Percentiles rank a stretch among this genome's conserved stretches.
Conservation (phyloP, 2,329 filamentous ascomycete species). For the Blastomyces percursus region DNA sequence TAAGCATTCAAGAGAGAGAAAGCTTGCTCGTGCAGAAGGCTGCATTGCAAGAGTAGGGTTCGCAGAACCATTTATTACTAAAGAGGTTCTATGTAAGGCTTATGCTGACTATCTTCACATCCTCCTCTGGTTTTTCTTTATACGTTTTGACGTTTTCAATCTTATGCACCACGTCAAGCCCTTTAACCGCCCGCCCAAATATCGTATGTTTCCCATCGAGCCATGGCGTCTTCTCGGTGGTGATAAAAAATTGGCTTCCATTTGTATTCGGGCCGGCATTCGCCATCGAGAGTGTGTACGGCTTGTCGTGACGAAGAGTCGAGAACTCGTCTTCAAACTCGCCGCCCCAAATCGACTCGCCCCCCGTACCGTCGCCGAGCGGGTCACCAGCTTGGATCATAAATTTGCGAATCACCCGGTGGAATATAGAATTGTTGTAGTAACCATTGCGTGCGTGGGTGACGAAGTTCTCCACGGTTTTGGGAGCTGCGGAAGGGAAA, state of each 20-base stretch:
- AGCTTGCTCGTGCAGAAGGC: neutral
- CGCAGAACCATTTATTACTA: neutral
- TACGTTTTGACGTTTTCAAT: conserved; percentile 85
- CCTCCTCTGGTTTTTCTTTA: conserved; percentile 89
- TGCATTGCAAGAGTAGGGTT: neutral
- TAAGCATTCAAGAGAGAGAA: neutral
- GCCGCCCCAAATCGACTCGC: conserved; percentile 84
- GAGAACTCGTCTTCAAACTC: conserved; percentile 93
- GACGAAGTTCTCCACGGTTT: conserved; percentile 94
- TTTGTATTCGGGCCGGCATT: conserved; percentile 95
- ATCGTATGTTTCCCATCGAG: conserved; percentile 93
- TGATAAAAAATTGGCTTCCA: conserved; percentile 96
- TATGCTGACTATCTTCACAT: conserved; percentile 95
- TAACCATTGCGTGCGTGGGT: conserved; percentile 82
- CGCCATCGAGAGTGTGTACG: conserved; percentile 95
- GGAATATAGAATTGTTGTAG: conserved; percentile 97
- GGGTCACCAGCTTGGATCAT: conserved; percentile 90
- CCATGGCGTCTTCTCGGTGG: conserved; percentile 95
- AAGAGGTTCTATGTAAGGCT: conserved; percentile 16
- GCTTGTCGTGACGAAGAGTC: conserved; percentile 82
- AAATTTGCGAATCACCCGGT: conserved; percentile 93
- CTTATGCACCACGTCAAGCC: conserved; percentile 86
- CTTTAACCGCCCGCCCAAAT: conserved; percentile 81
- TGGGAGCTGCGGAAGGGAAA: conserved; percentile 86
- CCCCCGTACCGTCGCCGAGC: conserved; percentile 76